Evolutionary conservation across 352 stramenopile species (phyloP).

Genomic region (Nothophytophthora sp.): DNA sequence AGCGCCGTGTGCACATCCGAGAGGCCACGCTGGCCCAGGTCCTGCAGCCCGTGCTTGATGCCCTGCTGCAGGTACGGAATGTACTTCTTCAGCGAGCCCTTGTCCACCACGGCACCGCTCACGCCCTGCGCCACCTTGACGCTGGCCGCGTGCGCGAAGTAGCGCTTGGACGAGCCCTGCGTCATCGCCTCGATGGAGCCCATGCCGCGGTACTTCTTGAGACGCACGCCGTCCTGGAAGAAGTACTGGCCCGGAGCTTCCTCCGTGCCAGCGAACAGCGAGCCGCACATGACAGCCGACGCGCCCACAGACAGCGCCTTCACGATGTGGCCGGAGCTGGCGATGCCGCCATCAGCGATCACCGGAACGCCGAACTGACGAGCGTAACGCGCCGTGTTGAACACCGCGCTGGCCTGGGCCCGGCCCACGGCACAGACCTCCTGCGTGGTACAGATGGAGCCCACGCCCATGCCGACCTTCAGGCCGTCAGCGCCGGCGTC

Average conservation of each 20-base stretch:
- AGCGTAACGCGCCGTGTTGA: slow-evolving; percentile 97
- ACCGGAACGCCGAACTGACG: slow-evolving; percentile 97
- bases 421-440: slow-evolving; percentile 98
- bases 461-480: slow-evolving; percentile 99
- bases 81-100: slow-evolving; percentile 98
- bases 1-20: slow-evolving; percentile 84
- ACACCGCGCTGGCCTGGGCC: slow-evolving; percentile 98
- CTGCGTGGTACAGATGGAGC: slow-evolving; percentile 99
- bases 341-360: slow-evolving; percentile 99
- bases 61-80: slow-evolving; percentile 99
- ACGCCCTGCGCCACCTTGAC: slow-evolving; percentile 99
- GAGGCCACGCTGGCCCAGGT: slow-evolving; percentile 95
- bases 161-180: slow-evolving; percentile 95
- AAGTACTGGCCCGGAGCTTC: slow-evolving; percentile 99
- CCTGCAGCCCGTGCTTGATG: slow-evolving; percentile 98
- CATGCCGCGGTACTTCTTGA: slow-evolving; percentile 99
- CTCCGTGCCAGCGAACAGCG: slow-evolving; percentile 98
- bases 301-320: slow-evolving; percentile 98
- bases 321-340: slow-evolving; percentile 98
- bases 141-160: slow-evolving; percentile 87
- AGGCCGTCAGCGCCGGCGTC: slow-evolving; percentile 98
- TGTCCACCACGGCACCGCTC: slow-evolving; percentile 98
- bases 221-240: slow-evolving; percentile 98
- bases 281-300: slow-evolving; percentile 99
- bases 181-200: slow-evolving; percentile 99